phyloP scores from a whole-genome alignment of 1,139 yeast genomes.

The Citeromyces hawaiiensis region DNA sequence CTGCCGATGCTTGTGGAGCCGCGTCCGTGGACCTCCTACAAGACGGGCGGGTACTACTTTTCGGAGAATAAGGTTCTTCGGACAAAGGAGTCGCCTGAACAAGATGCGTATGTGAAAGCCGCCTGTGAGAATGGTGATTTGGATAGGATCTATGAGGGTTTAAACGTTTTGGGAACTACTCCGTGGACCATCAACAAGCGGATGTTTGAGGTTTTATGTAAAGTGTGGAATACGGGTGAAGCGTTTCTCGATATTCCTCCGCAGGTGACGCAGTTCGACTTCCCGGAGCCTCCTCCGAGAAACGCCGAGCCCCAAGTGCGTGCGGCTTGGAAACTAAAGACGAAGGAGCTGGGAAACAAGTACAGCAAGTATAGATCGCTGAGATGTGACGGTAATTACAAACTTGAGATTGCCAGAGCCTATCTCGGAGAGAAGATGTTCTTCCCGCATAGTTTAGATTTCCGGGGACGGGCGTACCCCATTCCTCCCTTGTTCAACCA shows the following conservation, averaged over 20 bases:
- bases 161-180: conserved; percentile 79
- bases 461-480: conserved; percentile 95
- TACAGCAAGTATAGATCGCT: conserved; percentile 65
- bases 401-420: conserved; percentile 89
- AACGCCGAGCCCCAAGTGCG: conserved; percentile 62
- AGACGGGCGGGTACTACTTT: conserved; percentile 74
- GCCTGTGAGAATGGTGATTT: conserved; percentile 64
- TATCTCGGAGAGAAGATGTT: conserved; percentile 79
- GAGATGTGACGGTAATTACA: conserved; percentile 89
- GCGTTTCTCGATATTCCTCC: conserved; percentile 75
- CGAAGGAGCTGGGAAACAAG: conserved; percentile 43
- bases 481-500: conserved; percentile 60
- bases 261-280: conserved; percentile 31
- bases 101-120: conserved; percentile 72
- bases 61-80: conserved; percentile 54
- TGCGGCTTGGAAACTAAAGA: conserved; percentile 51
- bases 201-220: conserved; percentile 54
- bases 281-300: conserved; percentile 55
- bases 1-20: conserved; percentile 92
- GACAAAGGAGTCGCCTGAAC: conserved; percentile 81
- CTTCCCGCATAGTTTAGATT: conserved; percentile 90
- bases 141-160: conserved; percentile 59
- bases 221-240: conserved; percentile 81
- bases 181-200: conserved; percentile 85
- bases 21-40: conserved; percentile 70